These are phyloP conservation scores for Pythium guiyangense DNA, from an alignment of 352 stramenopile genomes.

Conservation along the genomic window DNA sequence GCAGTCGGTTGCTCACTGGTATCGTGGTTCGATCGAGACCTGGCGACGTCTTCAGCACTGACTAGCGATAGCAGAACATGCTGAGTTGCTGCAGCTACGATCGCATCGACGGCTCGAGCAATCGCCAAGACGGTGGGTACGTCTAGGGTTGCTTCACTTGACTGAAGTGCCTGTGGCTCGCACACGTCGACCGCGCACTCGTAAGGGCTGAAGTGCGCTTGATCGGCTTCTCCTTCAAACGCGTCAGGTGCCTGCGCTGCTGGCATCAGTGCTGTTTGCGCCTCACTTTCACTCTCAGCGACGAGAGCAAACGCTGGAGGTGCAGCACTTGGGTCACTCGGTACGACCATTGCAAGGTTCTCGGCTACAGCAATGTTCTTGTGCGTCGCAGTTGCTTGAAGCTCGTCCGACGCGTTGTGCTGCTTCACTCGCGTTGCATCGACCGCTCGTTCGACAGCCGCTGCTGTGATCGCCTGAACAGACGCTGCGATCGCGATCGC, in stretches of 20 bases:
- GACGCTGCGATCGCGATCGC: neutral
- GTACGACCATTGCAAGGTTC: too few species aligned
- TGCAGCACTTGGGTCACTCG: too few species aligned
- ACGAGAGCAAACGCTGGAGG: too few species aligned
- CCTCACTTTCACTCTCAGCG: too few species aligned
- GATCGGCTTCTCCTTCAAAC: too few species aligned
- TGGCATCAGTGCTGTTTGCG: too few species aligned
- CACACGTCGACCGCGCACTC: neutral
- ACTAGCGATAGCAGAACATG: neutral
- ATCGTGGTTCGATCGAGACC: too few species aligned
- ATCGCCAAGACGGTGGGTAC: constrained; percentile 13
- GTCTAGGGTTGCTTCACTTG: constrained; percentile 1
- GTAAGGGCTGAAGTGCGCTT: neutral
- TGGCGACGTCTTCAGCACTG: neutral
- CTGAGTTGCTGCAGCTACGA: constrained; percentile 19
- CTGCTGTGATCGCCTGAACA: neutral
- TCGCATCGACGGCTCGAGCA: constrained; percentile 16
- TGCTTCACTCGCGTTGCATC: neutral
- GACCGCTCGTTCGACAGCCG: neutral
- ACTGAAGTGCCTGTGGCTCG: too few species aligned
- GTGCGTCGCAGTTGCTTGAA: neutral
- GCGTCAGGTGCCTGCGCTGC: too few species aligned
- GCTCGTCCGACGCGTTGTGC: too few species aligned
- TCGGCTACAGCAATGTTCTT: neutral
- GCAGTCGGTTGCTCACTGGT: neutral